These are phyloP conservation scores for Penicillium thymicola DNA, from an alignment of 2,329 filamentous ascomycete species.

Conservation along the genomic window DNA sequence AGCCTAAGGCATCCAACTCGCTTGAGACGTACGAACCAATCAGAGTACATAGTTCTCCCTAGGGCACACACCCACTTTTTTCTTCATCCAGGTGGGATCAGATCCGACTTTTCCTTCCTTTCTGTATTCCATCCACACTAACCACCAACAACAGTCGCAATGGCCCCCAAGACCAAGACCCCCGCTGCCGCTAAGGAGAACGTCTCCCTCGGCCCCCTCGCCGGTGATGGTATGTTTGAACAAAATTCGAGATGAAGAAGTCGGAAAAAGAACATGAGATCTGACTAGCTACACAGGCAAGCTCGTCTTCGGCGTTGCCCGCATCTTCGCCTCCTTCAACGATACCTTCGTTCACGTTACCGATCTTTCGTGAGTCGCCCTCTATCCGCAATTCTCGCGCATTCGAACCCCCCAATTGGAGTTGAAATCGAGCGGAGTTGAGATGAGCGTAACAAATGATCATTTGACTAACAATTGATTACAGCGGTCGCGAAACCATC, in stretches of 20 bases:
- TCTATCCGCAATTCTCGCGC: neutral
- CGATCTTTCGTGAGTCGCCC: slow-evolving; percentile 78
- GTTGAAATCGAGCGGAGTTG: slow-evolving; percentile 1
- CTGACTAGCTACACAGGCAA: slow-evolving; percentile 59
- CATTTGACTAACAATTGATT: slow-evolving; percentile 57
- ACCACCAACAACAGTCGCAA: slow-evolving; percentile 56
- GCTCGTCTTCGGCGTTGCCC: slow-evolving; percentile 96
- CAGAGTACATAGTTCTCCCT: slow-evolving; percentile 19
- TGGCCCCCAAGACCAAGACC: slow-evolving; percentile 80
- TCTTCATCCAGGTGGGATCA: slow-evolving; percentile 12
- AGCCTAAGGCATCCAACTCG: slow-evolving; percentile 25
- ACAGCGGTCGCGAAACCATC: slow-evolving; percentile 98
- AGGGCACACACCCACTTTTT: slow-evolving; percentile 42
- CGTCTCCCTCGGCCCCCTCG: slow-evolving; percentile 95
- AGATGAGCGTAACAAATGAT: slow-evolving; percentile 21
- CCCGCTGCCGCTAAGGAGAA: slow-evolving; percentile 85
- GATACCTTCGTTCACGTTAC: slow-evolving; percentile 97
- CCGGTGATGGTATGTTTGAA: slow-evolving; percentile 75
- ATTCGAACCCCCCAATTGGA: slow-evolving; percentile 1
- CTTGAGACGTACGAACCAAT: slow-evolving; percentile 33
- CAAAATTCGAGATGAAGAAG: neutral
- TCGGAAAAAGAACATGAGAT: neutral
- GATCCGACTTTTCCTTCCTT: slow-evolving; percentile 27
- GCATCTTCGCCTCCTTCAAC: slow-evolving; percentile 96
- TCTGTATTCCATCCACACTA: slow-evolving; percentile 44